Base-by-base conservation (phyloP, 2,329 filamentous ascomycete species). In the Calonectria naviculata region DNA sequence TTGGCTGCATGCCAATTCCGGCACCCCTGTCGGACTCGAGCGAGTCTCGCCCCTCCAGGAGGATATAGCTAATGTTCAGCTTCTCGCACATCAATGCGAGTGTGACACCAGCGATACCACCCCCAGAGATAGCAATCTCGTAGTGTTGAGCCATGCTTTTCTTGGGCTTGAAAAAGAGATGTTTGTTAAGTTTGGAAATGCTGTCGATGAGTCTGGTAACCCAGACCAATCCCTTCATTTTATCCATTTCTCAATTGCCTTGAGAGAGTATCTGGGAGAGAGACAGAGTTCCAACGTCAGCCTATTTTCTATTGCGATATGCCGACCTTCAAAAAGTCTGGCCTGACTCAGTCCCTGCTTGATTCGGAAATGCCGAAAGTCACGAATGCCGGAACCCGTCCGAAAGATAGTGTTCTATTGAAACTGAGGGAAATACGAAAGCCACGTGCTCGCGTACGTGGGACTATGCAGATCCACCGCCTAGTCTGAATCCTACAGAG, bases 361-460 rank as follows among this genome's bases (percentile, higher is more conserved):
- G 52, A 38, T 56, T 38, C 52, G 52, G 52, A 56, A 36, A 38
- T 56, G 52, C 52, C 52, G 52, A 56, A 56, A 56, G 52, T 36
- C 21, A 56, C 31, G 12, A 38, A 19, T 56, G 52, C 31, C 52
- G 52, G 52, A 56, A 56, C n/a, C 12, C 52, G n/a, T 38, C 52
- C 52, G 31, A 38, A 38, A 26, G 52, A 38, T 56, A 38, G 31
- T 36, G 17, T 15, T 15, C 49, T 19, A 38, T 19, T 56, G 52
- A 56, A 56, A 56, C 31, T 56, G 52, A 56, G 52, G 52, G 31
- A 56, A 56, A 56, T 56, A 56, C 52, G 31, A 56, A 56, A 56
- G 21, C 52, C 52, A 56, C 31, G 52, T 56, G 5, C 31, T 26
- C 8, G 31, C 52, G n/a, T 56, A 19, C n/a, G n/a, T 8, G 17